Base-by-base conservation (phyloP, 352 stramenopile species). In the Elongisporangium senticosum region DNA sequence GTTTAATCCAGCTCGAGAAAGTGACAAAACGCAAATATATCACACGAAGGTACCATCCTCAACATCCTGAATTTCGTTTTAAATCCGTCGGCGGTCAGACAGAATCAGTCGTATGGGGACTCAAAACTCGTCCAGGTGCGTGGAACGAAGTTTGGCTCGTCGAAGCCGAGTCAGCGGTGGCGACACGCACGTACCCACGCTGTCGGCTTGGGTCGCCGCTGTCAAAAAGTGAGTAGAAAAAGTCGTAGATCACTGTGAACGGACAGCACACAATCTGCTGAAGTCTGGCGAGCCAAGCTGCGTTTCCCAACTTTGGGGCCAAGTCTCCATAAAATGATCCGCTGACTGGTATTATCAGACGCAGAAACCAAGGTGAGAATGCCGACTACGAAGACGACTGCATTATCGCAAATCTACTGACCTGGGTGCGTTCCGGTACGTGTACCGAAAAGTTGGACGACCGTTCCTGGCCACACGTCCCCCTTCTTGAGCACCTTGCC, bases 401-500 rank as follows among this genome's bases (percentile, higher is more conserved):
- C 10, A 43, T 17, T 10, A 43, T 43, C 17, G 7, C 28, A 39
- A 13, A 13, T 39, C 28, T 39, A 43, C 33, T 2, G 11, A 43
- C 33, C 33, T 14, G 1, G 33, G 1, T 43, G 33, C 11, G 33
- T 43, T 17, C 33, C 33, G 1, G 79, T 90, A 39, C 70, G 68
- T 14, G 80, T 91, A 4, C 85, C 85, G 59, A 94, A 89, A 54
- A 94, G 77, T 76, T 94, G 85, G 43, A 94, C 83, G 20, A 90
- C 74, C 0, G 79, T 77, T 24, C 85, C 82, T 14, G 85, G 85
- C 85, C 85, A 94, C 15, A 92, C 75, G 28, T 94, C 85, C 0
- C 80, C 83, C 51, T 83, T 90, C 71, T 91, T 89, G 37, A 94
- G 68, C 39, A 94, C 50, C 71, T 91, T 92, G 14, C 85, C 85